Evolutionary conservation across 2,329 filamentous ascomycete species (phyloP).

Genomic region (Claviceps humidiphila): DNA sequence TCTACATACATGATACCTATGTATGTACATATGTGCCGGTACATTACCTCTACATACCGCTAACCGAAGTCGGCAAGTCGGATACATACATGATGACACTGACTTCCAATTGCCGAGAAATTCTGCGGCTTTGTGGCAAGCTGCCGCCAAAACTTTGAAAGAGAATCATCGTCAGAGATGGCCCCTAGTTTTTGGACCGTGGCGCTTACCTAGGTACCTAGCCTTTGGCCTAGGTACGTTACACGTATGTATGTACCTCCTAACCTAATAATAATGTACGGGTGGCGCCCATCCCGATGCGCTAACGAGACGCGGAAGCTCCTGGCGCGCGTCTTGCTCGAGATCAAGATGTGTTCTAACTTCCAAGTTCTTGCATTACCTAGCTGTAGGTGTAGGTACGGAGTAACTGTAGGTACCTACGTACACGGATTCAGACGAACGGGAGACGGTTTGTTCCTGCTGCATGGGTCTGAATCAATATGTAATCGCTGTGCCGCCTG

Average conservation of each 20-base stretch:
- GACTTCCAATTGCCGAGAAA: neutral
- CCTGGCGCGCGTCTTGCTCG: neutral
- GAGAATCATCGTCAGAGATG: neutral
- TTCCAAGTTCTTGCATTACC: too few species aligned
- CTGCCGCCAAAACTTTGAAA: too few species aligned
- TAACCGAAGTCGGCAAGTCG: neutral
- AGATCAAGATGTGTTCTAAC: neutral
- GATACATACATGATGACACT: neutral
- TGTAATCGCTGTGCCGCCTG: neutral
- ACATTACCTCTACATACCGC: neutral
- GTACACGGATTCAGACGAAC: neutral
- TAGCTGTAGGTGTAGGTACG: neutral
- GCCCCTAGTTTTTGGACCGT: neutral
- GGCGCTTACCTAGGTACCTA: neutral
- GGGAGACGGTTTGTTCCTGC: conserved; percentile 1
- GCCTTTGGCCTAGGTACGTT: neutral
- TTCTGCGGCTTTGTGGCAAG: neutral
- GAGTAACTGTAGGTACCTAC: neutral
- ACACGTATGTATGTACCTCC: too few species aligned
- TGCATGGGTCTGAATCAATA: conserved; percentile 2
- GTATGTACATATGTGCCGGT: neutral
- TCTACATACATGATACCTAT: too few species aligned
- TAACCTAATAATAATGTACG: too few species aligned
- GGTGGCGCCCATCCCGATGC: neutral
- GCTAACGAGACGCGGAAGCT: neutral